Conservation (phyloP, 108 stramenopile species). For the Seminavis robusta region DNA sequence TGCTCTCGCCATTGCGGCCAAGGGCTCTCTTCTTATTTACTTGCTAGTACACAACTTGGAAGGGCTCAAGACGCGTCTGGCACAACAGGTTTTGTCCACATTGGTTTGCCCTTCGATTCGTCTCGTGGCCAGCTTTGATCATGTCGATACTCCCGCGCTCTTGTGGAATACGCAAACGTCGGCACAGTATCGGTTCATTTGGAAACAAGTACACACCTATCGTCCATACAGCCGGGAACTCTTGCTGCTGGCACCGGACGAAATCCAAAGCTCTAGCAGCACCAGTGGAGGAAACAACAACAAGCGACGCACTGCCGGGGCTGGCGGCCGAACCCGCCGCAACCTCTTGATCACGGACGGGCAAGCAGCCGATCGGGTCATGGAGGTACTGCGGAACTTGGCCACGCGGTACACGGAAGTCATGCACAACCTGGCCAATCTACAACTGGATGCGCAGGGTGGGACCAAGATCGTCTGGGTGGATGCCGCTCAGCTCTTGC, state of each 20-base stretch:
- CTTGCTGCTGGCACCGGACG: not conserved
- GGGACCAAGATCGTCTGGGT: conserved; percentile 17
- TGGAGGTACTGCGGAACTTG: conserved; percentile 34
- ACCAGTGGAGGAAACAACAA: conserved; percentile 10
- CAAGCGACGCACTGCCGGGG: not conserved
- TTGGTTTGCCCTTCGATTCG: conserved; percentile 54
- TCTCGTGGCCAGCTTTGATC: conserved; percentile 69
- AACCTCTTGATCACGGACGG: not conserved
- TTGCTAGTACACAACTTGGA: conserved; percentile 67
- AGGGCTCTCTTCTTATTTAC: conserved; percentile 39
- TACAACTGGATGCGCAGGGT: conserved; percentile 33
- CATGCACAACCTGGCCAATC: conserved; percentile 50
- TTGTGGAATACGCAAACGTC: conserved; percentile 42
- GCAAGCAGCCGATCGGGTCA: conserved; percentile 22
- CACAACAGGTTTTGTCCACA: conserved; percentile 60
- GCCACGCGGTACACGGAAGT: conserved; percentile 63
- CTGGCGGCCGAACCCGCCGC: not conserved
- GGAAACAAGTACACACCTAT: conserved; percentile 57
- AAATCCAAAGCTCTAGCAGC: not conserved
- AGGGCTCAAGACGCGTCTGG: conserved; percentile 36
- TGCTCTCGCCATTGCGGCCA: conserved; percentile 34
- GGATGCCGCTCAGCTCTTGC: conserved; percentile 28
- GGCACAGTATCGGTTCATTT: conserved; percentile 44
- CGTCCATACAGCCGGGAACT: conserved; percentile 70
- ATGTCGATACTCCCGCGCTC: conserved; percentile 54